Conservation (phyloP, 352 stramenopile genomes). For the Thraustotheca clavata region DNA sequence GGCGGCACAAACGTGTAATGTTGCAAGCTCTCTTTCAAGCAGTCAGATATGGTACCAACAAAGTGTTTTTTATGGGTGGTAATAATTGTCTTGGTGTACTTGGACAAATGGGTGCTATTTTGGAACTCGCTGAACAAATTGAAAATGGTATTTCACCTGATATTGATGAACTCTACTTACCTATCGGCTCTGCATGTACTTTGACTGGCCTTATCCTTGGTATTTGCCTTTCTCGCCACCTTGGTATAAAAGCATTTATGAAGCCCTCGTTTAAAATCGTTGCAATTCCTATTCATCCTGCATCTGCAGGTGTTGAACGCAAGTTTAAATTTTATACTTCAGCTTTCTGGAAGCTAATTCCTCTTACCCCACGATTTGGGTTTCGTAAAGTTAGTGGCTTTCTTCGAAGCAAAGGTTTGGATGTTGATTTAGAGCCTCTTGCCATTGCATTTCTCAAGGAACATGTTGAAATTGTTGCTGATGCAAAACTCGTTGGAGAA, state of each 20-base stretch:
- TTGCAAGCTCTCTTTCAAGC: neutral
- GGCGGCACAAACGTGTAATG: neutral
- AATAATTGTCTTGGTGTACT: constrained; percentile 20
- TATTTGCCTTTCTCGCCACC: neutral
- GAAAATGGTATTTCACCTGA: constrained; percentile 14
- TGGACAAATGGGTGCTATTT: constrained; percentile 13
- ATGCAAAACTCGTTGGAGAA: constrained; percentile 12
- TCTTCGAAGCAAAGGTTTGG: neutral
- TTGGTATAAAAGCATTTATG: constrained; percentile 1
- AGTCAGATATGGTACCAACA: neutral
- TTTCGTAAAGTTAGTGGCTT: neutral
- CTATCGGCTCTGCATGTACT: constrained; percentile 11
- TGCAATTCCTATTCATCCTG: constrained; percentile 11
- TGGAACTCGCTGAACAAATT: constrained; percentile 22
- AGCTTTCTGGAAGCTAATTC: neutral
- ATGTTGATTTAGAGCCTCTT: constrained; percentile 11
- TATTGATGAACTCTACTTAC: constrained; percentile 11
- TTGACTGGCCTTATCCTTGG: constrained; percentile 12
- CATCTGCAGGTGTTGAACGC: neutral
- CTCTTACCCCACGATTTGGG: constrained; percentile 9
- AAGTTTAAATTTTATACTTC: neutral
- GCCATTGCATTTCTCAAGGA: constrained; percentile 9
- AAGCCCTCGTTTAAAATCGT: neutral
- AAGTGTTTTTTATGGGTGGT: constrained; percentile 9
- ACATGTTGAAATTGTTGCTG: neutral